Evolutionary conservation across 2,329 filamentous ascomycete species (phyloP).

Genomic region (Sporothrix globosa): DNA sequence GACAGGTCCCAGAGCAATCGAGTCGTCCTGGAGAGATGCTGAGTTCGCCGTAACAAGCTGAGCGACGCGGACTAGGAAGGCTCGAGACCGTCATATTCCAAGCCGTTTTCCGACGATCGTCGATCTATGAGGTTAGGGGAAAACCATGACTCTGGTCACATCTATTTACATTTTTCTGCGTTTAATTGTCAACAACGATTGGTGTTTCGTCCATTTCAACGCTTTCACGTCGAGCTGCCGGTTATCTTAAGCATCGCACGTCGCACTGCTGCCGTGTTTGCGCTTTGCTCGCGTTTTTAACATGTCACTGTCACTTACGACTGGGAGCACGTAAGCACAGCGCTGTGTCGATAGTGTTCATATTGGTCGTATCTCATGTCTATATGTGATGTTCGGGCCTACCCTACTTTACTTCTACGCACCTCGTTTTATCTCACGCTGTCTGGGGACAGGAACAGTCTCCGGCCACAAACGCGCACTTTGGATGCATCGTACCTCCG

Average conservation of each 20-base stretch:
- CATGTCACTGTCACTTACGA: background rate
- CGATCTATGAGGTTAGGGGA: slow-evolving; percentile 83
- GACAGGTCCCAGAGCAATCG: slow-evolving; percentile 89
- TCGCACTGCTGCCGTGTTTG: background rate
- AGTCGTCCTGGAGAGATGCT: slow-evolving; percentile 57
- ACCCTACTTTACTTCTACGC: no score
- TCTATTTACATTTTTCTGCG: slow-evolving; percentile 40
- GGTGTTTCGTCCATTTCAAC: background rate
- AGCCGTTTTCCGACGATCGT: slow-evolving; percentile 86
- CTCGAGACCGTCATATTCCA: slow-evolving; percentile 82
- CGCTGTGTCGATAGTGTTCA: background rate
- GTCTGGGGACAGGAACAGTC: no score
- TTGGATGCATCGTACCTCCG: background rate
- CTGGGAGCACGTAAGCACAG: background rate
- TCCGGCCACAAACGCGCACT: no score
- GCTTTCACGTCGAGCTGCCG: background rate
- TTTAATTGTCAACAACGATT: background rate
- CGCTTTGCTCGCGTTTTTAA: background rate
- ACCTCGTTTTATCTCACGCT: background rate
- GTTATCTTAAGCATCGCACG: background rate
- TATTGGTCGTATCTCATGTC: slow-evolving; percentile 8
- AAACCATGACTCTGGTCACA: slow-evolving; percentile 81
- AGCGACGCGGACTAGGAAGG: slow-evolving; percentile 63
- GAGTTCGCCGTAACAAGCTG: slow-evolving; percentile 69
- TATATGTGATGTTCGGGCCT: background rate